Base-by-base conservation (phyloP, 2,329 filamentous ascomycete species). In the Aspergillus novoparasiticus region DNA sequence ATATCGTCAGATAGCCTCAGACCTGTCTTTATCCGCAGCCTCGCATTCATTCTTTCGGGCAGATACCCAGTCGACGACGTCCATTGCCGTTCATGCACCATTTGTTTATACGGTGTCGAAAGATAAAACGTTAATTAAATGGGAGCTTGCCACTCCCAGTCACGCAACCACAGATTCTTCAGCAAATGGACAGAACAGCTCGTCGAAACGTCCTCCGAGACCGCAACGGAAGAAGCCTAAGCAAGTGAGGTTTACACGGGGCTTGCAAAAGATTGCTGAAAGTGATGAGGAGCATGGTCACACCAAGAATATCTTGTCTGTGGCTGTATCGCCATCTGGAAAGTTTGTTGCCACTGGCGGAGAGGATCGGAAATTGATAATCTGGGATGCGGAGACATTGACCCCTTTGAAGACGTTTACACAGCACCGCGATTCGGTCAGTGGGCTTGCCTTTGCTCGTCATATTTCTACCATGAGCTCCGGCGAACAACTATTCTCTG, bases 301-400 rank as follows among this genome's bases (percentile, higher is more conserved):
- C 75, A 90, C 89, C 0, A 90, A 86, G 41, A 85, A 87, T 30
- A 97, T 99, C 30, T 82, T 97, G 56, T 89, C 89, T 48, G 89
- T 98, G 34, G 94, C 93, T 0, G 92, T 93, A 23, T 97, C 93
- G 0, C 87, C 93, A 53, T 94, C 96, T 64, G 95, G 95, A 39
- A 93, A 92, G 76, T 98, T 89, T 68, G 88, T 99, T 57, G 95
- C 91, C 9, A 98, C 95, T 0, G 95, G 94, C 57, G 94, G 94
- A 57, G 86, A 88, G 67, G 94, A 98, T 77, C 88, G 89, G 64
- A 90, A 90, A 59, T 83, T 99, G 53, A 91, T 98, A 59, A 88
- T 98, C 67, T 96, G 94, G 90, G 89, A 96, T 69, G 91, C 93
- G 12, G 86, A 87, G 58, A 90, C 89, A 0, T 84, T 99, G 56